Evolutionary conservation across 2,329 filamentous ascomycete genomes (phyloP), one percentile per base, ranked within the genome.

Genomic region (Ophiocordyceps camponoti-floridani): DNA sequence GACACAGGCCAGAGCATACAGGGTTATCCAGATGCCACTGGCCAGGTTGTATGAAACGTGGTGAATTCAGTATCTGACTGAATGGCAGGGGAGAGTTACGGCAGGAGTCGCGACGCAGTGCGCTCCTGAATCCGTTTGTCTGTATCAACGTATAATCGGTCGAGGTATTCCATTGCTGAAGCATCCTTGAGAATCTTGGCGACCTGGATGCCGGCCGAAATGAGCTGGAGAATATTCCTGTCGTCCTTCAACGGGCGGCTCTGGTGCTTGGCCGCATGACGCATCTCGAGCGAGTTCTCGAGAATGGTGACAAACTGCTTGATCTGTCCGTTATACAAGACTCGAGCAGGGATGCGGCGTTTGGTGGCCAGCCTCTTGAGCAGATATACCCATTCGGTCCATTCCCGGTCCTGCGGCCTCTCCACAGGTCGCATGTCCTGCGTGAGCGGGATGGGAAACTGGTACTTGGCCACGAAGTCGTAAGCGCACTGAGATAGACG

Each of bases 311-410:
- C 82, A 61, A 93, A 79, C 62, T 91, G 84, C 65, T 89, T 91
- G 64, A 93, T 93, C 64, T 93, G 85, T 47, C 84, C 83, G 59
- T 91, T 84, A 67, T 89, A 91, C 40, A 93, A 68, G 18, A 91
- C 82, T 46, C 84, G 72, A 42, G 85, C 83, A 6, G 85, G 85
- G 52, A 93, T 89, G 49, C 85, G 77, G 51, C 85, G 75, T 66
- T 89, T 91, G 31, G 85, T 93, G 30, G 85, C 85, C 47, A 93
- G 72, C 43, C 84, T 74, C 64, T 91, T 91, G 52, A 93, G 69
- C 47, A 93, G 73, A 60, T 88, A 86, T 46, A 89, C 85, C 85
- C 85, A 93, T 64, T 93, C 85, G 41, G 84, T 89, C 85, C 85
- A 93, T 61, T 91, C 85, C 49, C 84, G 73, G 62, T 88, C 84